A percentile compares a stretch with the other conserved stretches of the same genome.
Evolutionary conservation across 2,329 filamentous ascomycete genomes (phyloP).

Genomic region (Didymella pomorum): DNA sequence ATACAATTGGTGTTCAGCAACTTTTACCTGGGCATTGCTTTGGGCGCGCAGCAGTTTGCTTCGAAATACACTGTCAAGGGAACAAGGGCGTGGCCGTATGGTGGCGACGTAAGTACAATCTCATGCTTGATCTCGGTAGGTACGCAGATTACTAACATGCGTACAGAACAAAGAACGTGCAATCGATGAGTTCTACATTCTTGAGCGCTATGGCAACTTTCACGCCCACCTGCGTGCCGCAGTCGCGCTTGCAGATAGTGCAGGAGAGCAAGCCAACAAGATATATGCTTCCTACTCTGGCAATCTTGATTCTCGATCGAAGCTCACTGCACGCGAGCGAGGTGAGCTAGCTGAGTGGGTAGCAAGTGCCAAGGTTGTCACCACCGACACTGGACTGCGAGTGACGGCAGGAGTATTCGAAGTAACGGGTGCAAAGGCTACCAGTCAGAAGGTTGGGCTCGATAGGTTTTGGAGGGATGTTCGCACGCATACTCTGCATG

Average conservation of each 20-base stretch:
- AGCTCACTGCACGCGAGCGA: constrained; percentile 60
- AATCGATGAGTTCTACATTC: constrained; percentile 71
- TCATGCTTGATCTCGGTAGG: background rate
- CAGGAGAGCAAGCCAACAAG: constrained; percentile 58
- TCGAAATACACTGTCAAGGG: constrained; percentile 63
- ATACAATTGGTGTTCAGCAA: constrained; percentile 73
- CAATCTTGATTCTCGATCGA: constrained; percentile 48
- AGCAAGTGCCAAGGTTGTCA: constrained; percentile 68
- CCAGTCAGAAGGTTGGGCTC: constrained; percentile 65
- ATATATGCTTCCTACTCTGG: constrained; percentile 56
- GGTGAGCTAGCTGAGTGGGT: constrained; percentile 70
- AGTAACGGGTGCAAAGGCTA: constrained; percentile 67
- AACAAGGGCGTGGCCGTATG: constrained; percentile 70
- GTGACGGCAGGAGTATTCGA: constrained; percentile 71
- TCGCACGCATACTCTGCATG: constrained; percentile 71
- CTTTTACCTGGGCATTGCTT: constrained; percentile 70
- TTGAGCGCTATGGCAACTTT: constrained; percentile 70
- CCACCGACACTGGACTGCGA: constrained; percentile 66
- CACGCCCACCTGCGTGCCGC: constrained; percentile 68
- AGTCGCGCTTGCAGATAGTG: constrained; percentile 65
- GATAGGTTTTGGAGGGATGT: constrained; percentile 73
- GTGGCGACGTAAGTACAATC: constrained; percentile 58
- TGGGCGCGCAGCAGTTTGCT: constrained; percentile 65
- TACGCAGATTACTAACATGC: constrained; percentile 5
- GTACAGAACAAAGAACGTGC: constrained; percentile 62